Evolutionary conservation across 2,329 filamentous ascomycete species (phyloP).

Genomic region (Fusarium sp.): DNA sequence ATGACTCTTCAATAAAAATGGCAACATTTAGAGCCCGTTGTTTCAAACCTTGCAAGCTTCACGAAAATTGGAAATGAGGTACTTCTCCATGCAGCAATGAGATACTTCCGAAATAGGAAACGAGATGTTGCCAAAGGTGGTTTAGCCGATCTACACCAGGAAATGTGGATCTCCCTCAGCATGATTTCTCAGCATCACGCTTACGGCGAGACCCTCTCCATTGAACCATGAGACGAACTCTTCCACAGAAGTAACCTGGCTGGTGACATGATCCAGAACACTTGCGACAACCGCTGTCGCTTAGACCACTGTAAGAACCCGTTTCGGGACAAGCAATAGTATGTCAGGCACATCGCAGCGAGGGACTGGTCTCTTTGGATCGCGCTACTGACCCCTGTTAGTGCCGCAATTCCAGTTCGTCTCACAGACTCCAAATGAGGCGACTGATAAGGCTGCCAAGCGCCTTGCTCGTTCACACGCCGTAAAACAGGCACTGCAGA

Average conservation of each 20-base stretch:
- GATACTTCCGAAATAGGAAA: constrained; percentile 21
- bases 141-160: background rate
- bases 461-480: constrained; percentile 40
- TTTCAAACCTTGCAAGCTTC: background rate
- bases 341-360: background rate
- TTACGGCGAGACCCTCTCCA: background rate
- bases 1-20: accelerated
- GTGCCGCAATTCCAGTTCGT: constrained; percentile 39
- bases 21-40: background rate
- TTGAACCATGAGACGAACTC: background rate
- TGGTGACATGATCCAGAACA: background rate
- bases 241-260: background rate
- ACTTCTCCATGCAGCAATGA: background rate
- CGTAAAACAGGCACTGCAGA: constrained; percentile 22
- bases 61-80: background rate
- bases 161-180: background rate
- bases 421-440: constrained; percentile 1
- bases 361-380: too few species aligned
- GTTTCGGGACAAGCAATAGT: background rate
- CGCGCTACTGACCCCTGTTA: background rate
- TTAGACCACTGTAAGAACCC: background rate
- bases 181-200: constrained; percentile 9
- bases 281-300: background rate
- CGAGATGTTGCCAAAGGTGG: background rate
- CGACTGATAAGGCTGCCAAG: background rate